Base-by-base conservation (phyloP, 208 protist genomes). In the Trypanosoma mega region DNA sequence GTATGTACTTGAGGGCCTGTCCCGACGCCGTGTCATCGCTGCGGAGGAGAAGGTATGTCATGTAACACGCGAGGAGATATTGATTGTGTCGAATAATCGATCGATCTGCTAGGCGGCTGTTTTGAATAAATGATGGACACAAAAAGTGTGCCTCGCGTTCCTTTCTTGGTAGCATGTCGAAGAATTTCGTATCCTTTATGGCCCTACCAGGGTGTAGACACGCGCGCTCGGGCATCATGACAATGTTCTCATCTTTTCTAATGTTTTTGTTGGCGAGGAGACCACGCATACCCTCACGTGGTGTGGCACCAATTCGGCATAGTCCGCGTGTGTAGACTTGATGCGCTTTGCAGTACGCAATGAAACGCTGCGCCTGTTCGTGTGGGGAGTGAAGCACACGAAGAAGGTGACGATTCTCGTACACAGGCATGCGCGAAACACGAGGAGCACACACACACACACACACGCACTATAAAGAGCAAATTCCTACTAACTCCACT, bases 261-360 rank as follows among this genome's bases (percentile, higher is more conserved):
- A 93, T 90, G 59, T 90, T 69, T 46, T 80, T 79, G 55, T 83
- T 88, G 4, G 86, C 86, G 33, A 93, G 80, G 46, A 93, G 78
- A 2, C 86, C 82, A 24, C 86, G 76, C 47, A 93, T 51, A 12
- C 53, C 66, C 26, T 31, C 60, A 18, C 51, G 53, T 6, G 30
- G 30, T 58, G 63, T 63, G 30, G 20, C 31, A 37, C 86, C 86
- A 26, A 93, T 70, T 16, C 75, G 77, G 36, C 80, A 85, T 29
- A 87, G 50, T 14, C 78, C 80, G 1, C 82, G 76, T 7, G 86
- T 88, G 33, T 75, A 63, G 26, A 93, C 78, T 26, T 84, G 72
- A 48, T 84, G 53, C 3, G 53, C 61, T 37, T 58, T 70, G 66
- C 82, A 90, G 71, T 88, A 93, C 41, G 53, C 68, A 20, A 80